phyloP scores from a whole-genome alignment of 768 basidiomycete genomes.

The Gyrodon lividus region DNA sequence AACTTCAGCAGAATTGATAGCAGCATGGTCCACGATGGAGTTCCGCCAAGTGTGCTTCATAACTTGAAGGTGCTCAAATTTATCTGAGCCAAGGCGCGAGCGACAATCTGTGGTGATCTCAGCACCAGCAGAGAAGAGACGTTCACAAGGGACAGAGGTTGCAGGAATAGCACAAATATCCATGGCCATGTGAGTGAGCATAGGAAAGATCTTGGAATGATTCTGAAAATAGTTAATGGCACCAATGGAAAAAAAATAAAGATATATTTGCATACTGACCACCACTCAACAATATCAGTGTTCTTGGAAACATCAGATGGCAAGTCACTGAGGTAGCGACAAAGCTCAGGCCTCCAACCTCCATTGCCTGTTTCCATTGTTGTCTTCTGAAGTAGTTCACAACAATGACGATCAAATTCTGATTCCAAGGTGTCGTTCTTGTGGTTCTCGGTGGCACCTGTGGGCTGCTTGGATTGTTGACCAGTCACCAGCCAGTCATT shows the following conservation, averaged over 20 bases:
- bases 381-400: too few species aligned
- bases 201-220: conserved; percentile 1
- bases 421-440: too few species aligned
- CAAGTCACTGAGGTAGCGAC: background rate
- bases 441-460: too few species aligned
- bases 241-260: background rate
- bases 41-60: conserved; percentile 11
- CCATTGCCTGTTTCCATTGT: too few species aligned
- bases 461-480: too few species aligned
- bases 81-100: background rate
- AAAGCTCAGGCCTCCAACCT: too few species aligned
- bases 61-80: conserved; percentile 10
- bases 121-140: conserved; percentile 13
- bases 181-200: background rate
- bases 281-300: conserved; percentile 4
- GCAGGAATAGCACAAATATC: conserved; percentile 7
- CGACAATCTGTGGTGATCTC: conserved; percentile 1
- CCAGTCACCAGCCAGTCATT: too few species aligned
- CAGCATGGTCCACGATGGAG: conserved; percentile 3
- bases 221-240: background rate
- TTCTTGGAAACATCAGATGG: background rate
- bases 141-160: conserved; percentile 7
- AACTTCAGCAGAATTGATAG: background rate
- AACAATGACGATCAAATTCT: too few species aligned
- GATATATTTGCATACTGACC: too few species aligned